Evolutionary conservation across 2,329 filamentous ascomycete genomes (phyloP).

Genomic region (Fusarium aywerte): DNA sequence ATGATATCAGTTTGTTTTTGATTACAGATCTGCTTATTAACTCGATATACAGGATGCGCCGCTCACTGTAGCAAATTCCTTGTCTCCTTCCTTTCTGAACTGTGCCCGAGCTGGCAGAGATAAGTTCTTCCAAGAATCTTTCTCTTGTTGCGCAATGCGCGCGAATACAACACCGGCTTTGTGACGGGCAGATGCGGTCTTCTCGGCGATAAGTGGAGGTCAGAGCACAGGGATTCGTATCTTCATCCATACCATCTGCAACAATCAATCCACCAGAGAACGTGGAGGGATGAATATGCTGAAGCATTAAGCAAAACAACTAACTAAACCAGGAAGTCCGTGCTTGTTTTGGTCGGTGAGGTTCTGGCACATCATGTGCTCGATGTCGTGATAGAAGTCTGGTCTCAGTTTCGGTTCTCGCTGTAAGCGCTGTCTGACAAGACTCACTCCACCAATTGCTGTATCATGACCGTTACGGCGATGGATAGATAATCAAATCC

Average conservation of each 20-base stretch:
- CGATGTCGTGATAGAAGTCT: constrained; percentile 23
- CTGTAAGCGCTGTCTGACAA: constrained; percentile 11
- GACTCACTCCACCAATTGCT: background rate
- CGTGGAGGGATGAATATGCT: background rate
- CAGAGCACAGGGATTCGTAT: constrained; percentile 17
- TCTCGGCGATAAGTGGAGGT: constrained; percentile 33
- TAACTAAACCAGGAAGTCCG: background rate
- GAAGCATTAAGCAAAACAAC: constrained; percentile 6
- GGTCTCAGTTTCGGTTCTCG: constrained; percentile 4
- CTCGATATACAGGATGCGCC: background rate
- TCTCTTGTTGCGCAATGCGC: constrained; percentile 2
- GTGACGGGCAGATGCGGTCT: constrained; percentile 37
- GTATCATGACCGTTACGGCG: background rate
- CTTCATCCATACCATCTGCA: constrained; percentile 7
- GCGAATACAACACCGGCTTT: constrained; percentile 17
- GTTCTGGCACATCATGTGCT: constrained; percentile 22
- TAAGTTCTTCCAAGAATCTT: background rate
- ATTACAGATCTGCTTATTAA: background rate
- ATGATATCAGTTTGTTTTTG: constrained; percentile 1
- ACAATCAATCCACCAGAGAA: constrained; percentile 11
- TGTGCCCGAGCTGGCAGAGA: constrained; percentile 1
- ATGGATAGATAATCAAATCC: background rate
- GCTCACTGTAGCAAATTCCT: constrained; percentile 4
- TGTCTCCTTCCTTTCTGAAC: background rate
- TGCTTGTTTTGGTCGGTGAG: constrained; percentile 10